Evolutionary conservation across 2,329 filamentous ascomycete species (phyloP).

Genomic region (Clathrospora elynae): DNA sequence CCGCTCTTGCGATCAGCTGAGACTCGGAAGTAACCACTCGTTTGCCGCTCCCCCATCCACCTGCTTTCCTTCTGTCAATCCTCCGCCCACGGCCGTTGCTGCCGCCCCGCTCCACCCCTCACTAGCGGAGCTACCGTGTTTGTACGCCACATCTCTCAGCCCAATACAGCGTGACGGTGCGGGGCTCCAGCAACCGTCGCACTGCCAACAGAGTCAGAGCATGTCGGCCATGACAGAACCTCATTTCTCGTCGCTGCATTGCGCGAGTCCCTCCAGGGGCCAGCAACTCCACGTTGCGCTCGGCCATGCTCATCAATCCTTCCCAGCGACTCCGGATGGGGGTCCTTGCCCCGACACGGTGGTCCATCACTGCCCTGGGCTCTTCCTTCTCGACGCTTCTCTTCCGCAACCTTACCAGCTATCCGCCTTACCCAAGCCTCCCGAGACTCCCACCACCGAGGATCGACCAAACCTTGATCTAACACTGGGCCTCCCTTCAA

Average conservation of each 20-base stretch:
- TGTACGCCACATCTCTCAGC: slow-evolving; percentile 32
- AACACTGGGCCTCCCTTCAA: slow-evolving; percentile 33
- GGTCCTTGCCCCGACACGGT: slow-evolving; percentile 20
- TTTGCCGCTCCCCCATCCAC: slow-evolving; percentile 5
- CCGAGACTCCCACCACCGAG: slow-evolving; percentile 36
- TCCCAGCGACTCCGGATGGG: slow-evolving; percentile 31
- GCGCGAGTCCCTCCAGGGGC: slow-evolving; percentile 9
- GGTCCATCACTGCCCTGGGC: slow-evolving; percentile 21
- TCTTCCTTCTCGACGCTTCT: slow-evolving; percentile 37
- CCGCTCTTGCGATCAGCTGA: not conserved
- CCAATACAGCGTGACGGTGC: slow-evolving; percentile 21
- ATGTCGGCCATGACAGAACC: slow-evolving; percentile 22
- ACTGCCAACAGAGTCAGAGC: too few relatives aligned
- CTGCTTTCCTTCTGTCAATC: slow-evolving; percentile 6
- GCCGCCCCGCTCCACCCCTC: slow-evolving; percentile 16
- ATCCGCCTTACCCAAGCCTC: slow-evolving; percentile 24
- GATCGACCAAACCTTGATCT: slow-evolving; percentile 33
- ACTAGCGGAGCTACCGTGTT: slow-evolving; percentile 26
- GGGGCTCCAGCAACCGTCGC: slow-evolving; percentile 17
- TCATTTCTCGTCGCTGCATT: slow-evolving; percentile 13
- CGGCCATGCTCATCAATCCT: slow-evolving; percentile 17
- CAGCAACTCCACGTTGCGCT: slow-evolving; percentile 20
- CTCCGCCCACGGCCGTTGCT: slow-evolving; percentile 23
- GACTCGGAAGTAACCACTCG: slow-evolving; percentile 4
- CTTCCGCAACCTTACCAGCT: slow-evolving; percentile 38